phyloP scores from a whole-genome alignment of 805 yeast genomes.

The Starmerella khaoyaiensis region DNA sequence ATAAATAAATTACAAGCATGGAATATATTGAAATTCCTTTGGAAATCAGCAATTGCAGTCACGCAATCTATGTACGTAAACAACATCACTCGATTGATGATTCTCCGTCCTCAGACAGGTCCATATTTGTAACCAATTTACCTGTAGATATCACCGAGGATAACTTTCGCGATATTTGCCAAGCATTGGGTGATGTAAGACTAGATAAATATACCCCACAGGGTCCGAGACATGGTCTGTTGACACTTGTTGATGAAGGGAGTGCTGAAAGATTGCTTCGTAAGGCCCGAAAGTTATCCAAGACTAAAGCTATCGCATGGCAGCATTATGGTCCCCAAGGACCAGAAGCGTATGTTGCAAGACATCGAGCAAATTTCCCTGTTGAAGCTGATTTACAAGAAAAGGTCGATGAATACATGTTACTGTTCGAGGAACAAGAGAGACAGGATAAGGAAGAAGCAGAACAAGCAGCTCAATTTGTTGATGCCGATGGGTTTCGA shows the following conservation, averaged over 20 bases:
- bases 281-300: conserved; percentile 42
- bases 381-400: conserved; percentile 41
- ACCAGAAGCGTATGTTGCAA: conserved; percentile 32
- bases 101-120: conserved; percentile 30
- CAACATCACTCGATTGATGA: conserved; percentile 13
- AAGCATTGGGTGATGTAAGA: conserved; percentile 35
- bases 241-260: conserved; percentile 61
- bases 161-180: conserved; percentile 44
- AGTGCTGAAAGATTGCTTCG: conserved; percentile 51
- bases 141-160: conserved; percentile 50
- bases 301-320: conserved; percentile 22
- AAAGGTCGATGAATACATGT: conserved; percentile 48
- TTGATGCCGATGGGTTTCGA: conserved; percentile 91
- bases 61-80: conserved; percentile 21
- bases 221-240: conserved; percentile 40
- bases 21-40: conserved; percentile 20
- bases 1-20: no score
- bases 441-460: conserved; percentile 30
- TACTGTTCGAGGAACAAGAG: conserved; percentile 59
- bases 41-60: conserved; percentile 14
- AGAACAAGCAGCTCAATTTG: conserved; percentile 33
- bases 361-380: conserved; percentile 24
- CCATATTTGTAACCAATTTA: conserved; percentile 63
- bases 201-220: conserved; percentile 27
- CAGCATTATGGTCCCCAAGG: conserved; percentile 32